Conservation (phyloP, 75 land plant genomes). For the Ceratopteris richardii region DNA sequence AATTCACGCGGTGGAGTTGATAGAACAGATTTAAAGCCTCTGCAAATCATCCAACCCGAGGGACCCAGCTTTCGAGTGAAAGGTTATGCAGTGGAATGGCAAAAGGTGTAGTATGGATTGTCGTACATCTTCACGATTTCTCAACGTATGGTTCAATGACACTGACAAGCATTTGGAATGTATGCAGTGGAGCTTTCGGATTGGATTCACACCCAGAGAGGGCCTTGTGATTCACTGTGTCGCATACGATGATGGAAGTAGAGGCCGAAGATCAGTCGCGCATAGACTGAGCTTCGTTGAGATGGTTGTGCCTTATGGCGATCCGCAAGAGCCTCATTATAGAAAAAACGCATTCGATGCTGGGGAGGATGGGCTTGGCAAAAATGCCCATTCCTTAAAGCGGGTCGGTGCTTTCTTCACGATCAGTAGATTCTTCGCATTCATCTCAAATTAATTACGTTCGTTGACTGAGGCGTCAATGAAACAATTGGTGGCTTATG, state of each 20-base stretch:
- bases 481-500: too few species aligned
- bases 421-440: too few species aligned
- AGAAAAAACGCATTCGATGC: constrained; percentile 99
- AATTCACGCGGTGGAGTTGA: constrained; percentile 89
- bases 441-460: too few species aligned
- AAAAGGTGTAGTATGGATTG: constrained; percentile 52
- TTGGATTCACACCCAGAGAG: constrained; percentile 96
- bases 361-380: constrained; percentile 98
- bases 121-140: too few species aligned
- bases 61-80: constrained; percentile 95
- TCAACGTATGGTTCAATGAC: too few species aligned
- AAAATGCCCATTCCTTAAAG: constrained; percentile 94
- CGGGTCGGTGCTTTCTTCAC: constrained; percentile 31
- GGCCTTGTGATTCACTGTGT: constrained; percentile 90
- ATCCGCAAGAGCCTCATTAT: constrained; percentile 96
- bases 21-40: constrained; percentile 87
- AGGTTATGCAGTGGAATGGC: constrained; percentile 93
- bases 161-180: too few species aligned
- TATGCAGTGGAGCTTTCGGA: constrained; percentile 93
- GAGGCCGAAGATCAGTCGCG: constrained; percentile 92
- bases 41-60: constrained; percentile 87
- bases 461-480: too few species aligned
- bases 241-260: constrained; percentile 92
- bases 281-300: constrained; percentile 96
- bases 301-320: constrained; percentile 99